Conservation (phyloP, 768 basidiomycete genomes). For the Butyriboletus loyo region DNA sequence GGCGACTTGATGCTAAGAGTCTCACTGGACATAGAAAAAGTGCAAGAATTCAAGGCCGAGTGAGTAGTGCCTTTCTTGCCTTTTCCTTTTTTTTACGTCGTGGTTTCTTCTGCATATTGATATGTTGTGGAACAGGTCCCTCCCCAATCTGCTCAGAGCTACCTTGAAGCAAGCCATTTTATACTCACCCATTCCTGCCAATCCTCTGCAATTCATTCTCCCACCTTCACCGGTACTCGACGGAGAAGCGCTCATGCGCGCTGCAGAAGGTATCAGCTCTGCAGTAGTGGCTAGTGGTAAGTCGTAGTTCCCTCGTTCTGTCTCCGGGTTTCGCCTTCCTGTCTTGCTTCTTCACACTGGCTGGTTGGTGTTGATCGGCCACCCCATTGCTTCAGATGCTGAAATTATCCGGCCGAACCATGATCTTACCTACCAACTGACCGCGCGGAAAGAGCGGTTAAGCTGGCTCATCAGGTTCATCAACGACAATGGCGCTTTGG, state of each 20-base stretch:
- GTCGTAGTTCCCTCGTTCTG: not conserved
- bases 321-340: not conserved
- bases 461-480: conserved; percentile 88
- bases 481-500: conserved; percentile 77
- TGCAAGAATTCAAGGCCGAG: conserved; percentile 61
- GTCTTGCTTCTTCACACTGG: not conserved
- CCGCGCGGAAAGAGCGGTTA: conserved; percentile 68
- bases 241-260: conserved; percentile 74
- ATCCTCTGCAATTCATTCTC: conserved; percentile 77
- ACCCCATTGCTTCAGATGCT: conserved; percentile 40
- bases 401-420: conserved; percentile 71
- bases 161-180: conserved; percentile 83
- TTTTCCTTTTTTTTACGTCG: not conserved
- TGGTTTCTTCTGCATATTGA: not conserved
- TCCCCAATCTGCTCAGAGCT: conserved; percentile 66
- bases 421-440: conserved; percentile 77
- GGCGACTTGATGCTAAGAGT: conserved; percentile 70
- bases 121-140: conserved; percentile 49
- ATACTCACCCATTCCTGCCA: conserved; percentile 71
- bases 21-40: conserved; percentile 56
- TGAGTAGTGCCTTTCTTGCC: conserved; percentile 32
- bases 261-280: conserved; percentile 70
- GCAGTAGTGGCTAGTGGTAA: conserved; percentile 73
- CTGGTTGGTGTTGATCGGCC: not conserved
- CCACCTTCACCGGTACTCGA: conserved; percentile 66